Conservation (phyloP, 1,139 yeast genomes). For the Suhomyces coccinellae region DNA sequence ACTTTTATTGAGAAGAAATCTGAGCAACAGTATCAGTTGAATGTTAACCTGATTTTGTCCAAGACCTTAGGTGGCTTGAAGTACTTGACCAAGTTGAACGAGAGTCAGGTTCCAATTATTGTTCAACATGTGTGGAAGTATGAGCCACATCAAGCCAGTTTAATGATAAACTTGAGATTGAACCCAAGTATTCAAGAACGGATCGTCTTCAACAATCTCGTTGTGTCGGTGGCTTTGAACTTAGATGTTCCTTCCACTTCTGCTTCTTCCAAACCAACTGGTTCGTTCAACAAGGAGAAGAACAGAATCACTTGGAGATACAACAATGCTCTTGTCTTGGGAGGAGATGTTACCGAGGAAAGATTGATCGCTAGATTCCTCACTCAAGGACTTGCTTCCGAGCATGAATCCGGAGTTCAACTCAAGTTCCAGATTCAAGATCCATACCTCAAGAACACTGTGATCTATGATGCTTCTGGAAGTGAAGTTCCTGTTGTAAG, state of each 20-base stretch:
- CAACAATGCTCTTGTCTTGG: constrained; percentile 47
- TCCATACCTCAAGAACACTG: constrained; percentile 27
- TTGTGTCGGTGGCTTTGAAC: constrained; percentile 64
- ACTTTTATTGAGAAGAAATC: constrained; percentile 40
- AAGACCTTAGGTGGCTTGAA: constrained; percentile 76
- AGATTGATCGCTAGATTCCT: constrained; percentile 70
- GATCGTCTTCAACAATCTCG: constrained; percentile 57
- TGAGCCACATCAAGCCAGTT: constrained; percentile 80
- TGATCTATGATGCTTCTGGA: constrained; percentile 22
- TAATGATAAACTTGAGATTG: constrained; percentile 70
- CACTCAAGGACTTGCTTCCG: constrained; percentile 61
- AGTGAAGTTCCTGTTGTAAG: constrained; percentile 32
- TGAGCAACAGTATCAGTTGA: constrained; percentile 29
- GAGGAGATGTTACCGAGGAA: constrained; percentile 43
- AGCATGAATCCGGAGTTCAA: constrained; percentile 70
- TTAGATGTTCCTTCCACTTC: constrained; percentile 50
- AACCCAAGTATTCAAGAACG: constrained; percentile 39
- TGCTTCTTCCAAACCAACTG: constrained; percentile 89
- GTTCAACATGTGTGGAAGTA: constrained; percentile 87
- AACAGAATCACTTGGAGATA: constrained; percentile 86
- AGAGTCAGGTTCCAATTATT: constrained; percentile 59
- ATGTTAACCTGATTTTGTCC: constrained; percentile 42
- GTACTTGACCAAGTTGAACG: constrained; percentile 50
- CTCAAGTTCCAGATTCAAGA: constrained; percentile 52
- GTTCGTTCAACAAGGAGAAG: constrained; percentile 81